Evolutionary conservation across 495 filamentous ascomycete genomes (phyloP), one percentile per base, ranked within the genome.

Genomic region (Pyrenula massariospora): DNA sequence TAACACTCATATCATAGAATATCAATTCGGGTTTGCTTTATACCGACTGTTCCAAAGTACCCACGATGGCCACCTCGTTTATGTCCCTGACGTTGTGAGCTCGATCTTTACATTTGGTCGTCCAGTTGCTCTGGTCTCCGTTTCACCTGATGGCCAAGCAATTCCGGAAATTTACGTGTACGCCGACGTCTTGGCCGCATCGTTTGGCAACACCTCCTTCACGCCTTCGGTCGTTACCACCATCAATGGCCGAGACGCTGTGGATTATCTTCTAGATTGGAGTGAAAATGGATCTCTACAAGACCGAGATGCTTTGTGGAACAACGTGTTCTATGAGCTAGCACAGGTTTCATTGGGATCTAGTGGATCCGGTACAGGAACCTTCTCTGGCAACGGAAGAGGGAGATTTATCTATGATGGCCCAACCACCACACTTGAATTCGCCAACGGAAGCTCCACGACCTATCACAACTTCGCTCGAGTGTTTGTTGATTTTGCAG

Each of bases 11-110:
- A 48, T 57, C 1, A 79, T 73, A 53, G 66, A 81, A 59, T 81
- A 79, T 56, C 66, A 68, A 8, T 81, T 83, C 56, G 77, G 82
- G 58, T 67, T 66, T 2, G 73, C 72, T 12, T 47, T 83, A 5
- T 72, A 76, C 54, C 56, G 60, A 11, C 57, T 80, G 22, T 59
- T 73, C 19, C 63, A 72, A 49, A 54, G 61, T 22, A 64, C 71
- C 1, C 75, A 79, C 56, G 79, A 83, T 61, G 66, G 59, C 5
- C 79, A 83, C 61, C 54, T 77, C 22, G 48, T 49, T 10, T 56
- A 58, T 50, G 58, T 78, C 1, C 58, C 60, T 19, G 72, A 68
- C 48, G 77, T 77, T 50, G 62, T 73, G 52, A 53, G 73, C 12
- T 61, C 62, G 8, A 59, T 68, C 2, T 82, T 82, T 59, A 63